Evolutionary conservation across 768 basidiomycete species (phyloP).

Genomic region (Lactifluus rugatus): DNA sequence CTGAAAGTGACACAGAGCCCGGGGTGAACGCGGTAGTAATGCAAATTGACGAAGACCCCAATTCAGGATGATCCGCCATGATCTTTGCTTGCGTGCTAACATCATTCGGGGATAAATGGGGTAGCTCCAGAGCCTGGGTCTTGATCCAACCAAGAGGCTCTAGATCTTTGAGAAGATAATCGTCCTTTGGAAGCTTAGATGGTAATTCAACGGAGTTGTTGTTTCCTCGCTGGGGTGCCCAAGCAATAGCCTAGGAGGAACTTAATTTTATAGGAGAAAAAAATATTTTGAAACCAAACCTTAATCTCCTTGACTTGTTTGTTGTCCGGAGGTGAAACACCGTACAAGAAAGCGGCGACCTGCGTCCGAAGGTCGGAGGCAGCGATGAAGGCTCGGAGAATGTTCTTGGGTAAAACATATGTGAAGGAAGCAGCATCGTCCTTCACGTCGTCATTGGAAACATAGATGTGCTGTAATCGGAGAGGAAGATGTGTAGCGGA

Average conservation of each 20-base stretch:
- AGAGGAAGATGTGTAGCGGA: slow-evolving; percentile 93
- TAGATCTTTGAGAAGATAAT: slow-evolving; percentile 88
- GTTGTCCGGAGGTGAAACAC: slow-evolving; percentile 88
- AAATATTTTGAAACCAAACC: slow-evolving; percentile 26
- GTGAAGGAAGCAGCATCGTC: slow-evolving; percentile 94
- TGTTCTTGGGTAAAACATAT: slow-evolving; percentile 95
- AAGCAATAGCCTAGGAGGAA: slow-evolving; percentile 60
- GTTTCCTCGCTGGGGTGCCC: slow-evolving; percentile 95
- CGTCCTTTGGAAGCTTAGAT: slow-evolving; percentile 81
- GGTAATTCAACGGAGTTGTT: slow-evolving; percentile 94
- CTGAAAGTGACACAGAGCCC: slow-evolving; percentile 90
- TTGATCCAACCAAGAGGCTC: slow-evolving; percentile 96
- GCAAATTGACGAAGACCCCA: slow-evolving; percentile 89
- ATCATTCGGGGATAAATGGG: slow-evolving; percentile 87
- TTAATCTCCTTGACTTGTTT: slow-evolving; percentile 99
- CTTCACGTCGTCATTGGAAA: slow-evolving; percentile 98
- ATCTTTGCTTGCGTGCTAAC: slow-evolving; percentile 91
- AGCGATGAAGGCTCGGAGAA: slow-evolving; percentile 86
- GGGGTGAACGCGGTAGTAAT: slow-evolving; percentile 95
- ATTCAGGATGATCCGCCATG: slow-evolving; percentile 95
- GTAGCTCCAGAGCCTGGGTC: slow-evolving; percentile 88
- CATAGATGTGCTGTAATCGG: slow-evolving; percentile 96
- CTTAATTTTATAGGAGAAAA: not conserved
- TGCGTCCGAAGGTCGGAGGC: slow-evolving; percentile 93
- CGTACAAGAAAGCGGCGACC: slow-evolving; percentile 90